Evolutionary conservation across 2,329 filamentous ascomycete genomes (phyloP).

Genomic region (Trichothecium sympodiale): DNA sequence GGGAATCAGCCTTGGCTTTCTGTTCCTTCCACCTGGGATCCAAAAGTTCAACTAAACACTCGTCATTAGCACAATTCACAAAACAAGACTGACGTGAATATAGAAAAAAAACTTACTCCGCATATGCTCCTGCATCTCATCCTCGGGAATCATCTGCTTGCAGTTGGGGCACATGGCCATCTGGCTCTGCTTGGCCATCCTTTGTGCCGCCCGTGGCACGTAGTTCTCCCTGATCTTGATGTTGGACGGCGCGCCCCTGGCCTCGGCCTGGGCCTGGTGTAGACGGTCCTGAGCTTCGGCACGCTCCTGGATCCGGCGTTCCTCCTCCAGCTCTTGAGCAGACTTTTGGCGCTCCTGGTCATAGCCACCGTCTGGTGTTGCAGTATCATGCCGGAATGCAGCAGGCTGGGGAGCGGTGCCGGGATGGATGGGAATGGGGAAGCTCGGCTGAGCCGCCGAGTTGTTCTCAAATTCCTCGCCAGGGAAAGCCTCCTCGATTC

Average conservation of each 20-base stretch:
- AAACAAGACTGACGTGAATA: too few species aligned
- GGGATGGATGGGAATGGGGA: slow-evolving; percentile 33
- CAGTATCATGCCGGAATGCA: too few species aligned
- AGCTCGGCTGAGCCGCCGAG: slow-evolving; percentile 39
- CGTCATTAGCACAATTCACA: slow-evolving; percentile 27
- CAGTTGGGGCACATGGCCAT: slow-evolving; percentile 86
- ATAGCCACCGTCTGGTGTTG: slow-evolving; percentile 13
- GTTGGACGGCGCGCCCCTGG: slow-evolving; percentile 51
- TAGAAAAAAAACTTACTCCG: slow-evolving; percentile 57
- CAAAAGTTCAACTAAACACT: slow-evolving; percentile 68
- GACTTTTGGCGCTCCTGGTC: slow-evolving; percentile 21
- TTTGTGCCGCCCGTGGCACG: slow-evolving; percentile 70
- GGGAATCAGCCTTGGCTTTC: slow-evolving; percentile 75
- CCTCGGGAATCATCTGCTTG: slow-evolving; percentile 75
- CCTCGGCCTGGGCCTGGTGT: slow-evolving; percentile 69
- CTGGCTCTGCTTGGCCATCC: slow-evolving; percentile 54
- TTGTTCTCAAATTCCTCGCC: slow-evolving; percentile 41
- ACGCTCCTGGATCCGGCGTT: slow-evolving; percentile 51
- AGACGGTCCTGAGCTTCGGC: slow-evolving; percentile 50
- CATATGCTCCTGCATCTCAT: slow-evolving; percentile 87
- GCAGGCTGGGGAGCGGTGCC: slow-evolving; percentile 24
- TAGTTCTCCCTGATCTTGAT: slow-evolving; percentile 95
- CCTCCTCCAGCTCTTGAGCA: slow-evolving; percentile 50
- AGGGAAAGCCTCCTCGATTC: slow-evolving; percentile 93
- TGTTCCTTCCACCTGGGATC: slow-evolving; percentile 96